These are phyloP conservation scores for Parmelia sp. DNA, from an alignment of 495 filamentous ascomycete species.

Conservation along the genomic window DNA sequence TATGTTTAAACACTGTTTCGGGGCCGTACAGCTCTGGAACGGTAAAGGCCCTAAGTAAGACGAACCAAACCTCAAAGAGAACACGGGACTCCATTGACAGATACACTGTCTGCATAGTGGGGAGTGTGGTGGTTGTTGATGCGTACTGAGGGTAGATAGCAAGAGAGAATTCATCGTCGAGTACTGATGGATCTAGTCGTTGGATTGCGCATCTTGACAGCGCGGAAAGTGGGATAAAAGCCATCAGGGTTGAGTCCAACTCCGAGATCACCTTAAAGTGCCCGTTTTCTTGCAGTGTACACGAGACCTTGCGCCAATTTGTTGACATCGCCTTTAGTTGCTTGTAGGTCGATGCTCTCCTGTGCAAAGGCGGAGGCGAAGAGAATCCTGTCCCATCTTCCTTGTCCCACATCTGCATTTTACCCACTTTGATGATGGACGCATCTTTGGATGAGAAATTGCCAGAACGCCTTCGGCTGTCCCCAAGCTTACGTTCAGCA, in stretches of 20 bases:
- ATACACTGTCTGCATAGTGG: slow-evolving; percentile 68
- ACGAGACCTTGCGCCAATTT: slow-evolving; percentile 81
- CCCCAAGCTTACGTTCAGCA: slow-evolving; percentile 44
- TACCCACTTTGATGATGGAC: slow-evolving; percentile 94
- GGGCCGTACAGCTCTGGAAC: slow-evolving; percentile 87
- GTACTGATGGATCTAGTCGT: slow-evolving; percentile 78
- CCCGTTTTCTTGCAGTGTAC: slow-evolving; percentile 91
- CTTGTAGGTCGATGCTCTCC: slow-evolving; percentile 47
- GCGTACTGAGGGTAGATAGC: slow-evolving; percentile 84
- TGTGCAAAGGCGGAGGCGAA: slow-evolving; percentile 35
- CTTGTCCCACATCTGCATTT: slow-evolving; percentile 82
- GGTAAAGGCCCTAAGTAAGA: slow-evolving; percentile 84
- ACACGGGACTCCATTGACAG: slow-evolving; percentile 81
- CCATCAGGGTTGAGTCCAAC: slow-evolving; percentile 67
- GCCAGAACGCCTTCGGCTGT: slow-evolving; percentile 56
- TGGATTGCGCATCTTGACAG: slow-evolving; percentile 85
- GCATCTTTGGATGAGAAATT: slow-evolving; percentile 61
- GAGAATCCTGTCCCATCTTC: slow-evolving; percentile 38
- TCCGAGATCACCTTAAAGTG: slow-evolving; percentile 87
- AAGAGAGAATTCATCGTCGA: slow-evolving; percentile 91
- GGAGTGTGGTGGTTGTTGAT: slow-evolving; percentile 53
- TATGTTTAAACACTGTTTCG: slow-evolving; percentile 28
- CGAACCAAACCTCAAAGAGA: slow-evolving; percentile 95
- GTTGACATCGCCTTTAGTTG: slow-evolving; percentile 50
- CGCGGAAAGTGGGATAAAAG: slow-evolving; percentile 81